Evolutionary conservation across 2,329 filamentous ascomycete genomes (phyloP), one percentile per base, ranked within the genome.

Genomic region (Colletotrichum truncatum): DNA sequence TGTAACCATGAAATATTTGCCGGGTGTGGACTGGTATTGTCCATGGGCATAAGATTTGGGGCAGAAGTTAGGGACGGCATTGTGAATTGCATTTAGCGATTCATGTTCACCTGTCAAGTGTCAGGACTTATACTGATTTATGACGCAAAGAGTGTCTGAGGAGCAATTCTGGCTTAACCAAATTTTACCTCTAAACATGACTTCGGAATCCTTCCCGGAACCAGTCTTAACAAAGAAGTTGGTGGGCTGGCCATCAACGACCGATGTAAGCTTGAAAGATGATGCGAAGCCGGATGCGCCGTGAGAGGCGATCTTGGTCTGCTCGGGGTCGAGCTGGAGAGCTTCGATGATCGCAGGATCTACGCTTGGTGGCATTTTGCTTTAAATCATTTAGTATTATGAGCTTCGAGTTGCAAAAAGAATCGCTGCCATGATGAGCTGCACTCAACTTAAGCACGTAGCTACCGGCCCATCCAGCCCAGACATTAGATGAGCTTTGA

Each of bases 41-140:
- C 94, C 94, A 74, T 93, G 88, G 32, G 91, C 93, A 74, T 93
- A 85, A 0, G 92, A 91, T 48, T 84, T 83, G 0, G 94, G 94
- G 73, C 92, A 95, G 56, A 98, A 86, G 30, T 85, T 85, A 1
- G 93, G 91, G 0, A 96, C 91, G 12, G 83, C 82, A 46, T 82
- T 73, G 74, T 93, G 86, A 69, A 98, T 92, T 57, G 93, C 92
- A 73, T 94, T 94, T 58, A 98, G 87, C 3, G 93, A 97, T 52
- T 87, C 87, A 74, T 93, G 91, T 78, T 98, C 95, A 66, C 94
- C 93, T 87, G 72, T 70, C 68, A 78, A 75, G 79, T 57, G 1
- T 76, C 76, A 51, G 48, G 30, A 26, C 38, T 30, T 14, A 18
- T 39, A 34, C 7, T 18, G 32, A 14, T 28, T 4, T n/a, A n/a